Base-by-base conservation (phyloP, 2,329 filamentous ascomycete genomes). In the Aciculosporium take region DNA sequence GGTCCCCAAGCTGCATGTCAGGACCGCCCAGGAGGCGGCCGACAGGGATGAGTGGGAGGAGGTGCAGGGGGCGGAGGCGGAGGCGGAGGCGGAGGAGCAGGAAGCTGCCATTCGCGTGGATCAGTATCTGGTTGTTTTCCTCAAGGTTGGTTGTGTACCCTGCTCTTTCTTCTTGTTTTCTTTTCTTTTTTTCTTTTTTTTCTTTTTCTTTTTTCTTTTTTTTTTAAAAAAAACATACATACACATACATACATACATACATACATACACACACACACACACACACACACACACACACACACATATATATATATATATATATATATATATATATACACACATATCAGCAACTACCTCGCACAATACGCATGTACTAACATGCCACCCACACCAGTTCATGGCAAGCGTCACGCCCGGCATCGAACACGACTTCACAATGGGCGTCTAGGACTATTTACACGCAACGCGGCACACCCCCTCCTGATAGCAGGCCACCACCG, bases 341-440 rank as follows among this genome's bases (percentile, higher is more conserved):
- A n/a, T n/a, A n/a, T n/a, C n/a, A n/a, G n/a, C n/a, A n/a, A n/a
- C n/a, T n/a, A n/a, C n/a, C n/a, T n/a, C n/a, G n/a, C 7, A 7
- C n/a, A 15, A 3, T 7, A 20, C 17, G 17, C 18, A 25, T 21
- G 3, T 13, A 29, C 25, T 24, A 17, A 35, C 17, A 24, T 20
- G 12, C 8, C 27, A 30, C 8, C 17, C 17, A 20, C 4, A 41
- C 24, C 41, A 74, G 72, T 85, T 85, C 61, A 84, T 85, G 68
- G 79, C 81, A 27, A 91, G 81, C 53, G 91, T 98, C 34, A 96
- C 89, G 13, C 91, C 91, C 5, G 88, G 88, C 37, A 96, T 98
- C 61, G 89, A 96, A 64, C 86, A 95, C 61, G 89, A 96, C 59
- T 95, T 93, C 60, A 96, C 89, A 1, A 95, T 95, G 87, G 84